Evolutionary conservation across 495 filamentous ascomycete genomes (phyloP), one percentile per base, ranked within the genome.

Genomic region (Chaetomium cochliodes): DNA sequence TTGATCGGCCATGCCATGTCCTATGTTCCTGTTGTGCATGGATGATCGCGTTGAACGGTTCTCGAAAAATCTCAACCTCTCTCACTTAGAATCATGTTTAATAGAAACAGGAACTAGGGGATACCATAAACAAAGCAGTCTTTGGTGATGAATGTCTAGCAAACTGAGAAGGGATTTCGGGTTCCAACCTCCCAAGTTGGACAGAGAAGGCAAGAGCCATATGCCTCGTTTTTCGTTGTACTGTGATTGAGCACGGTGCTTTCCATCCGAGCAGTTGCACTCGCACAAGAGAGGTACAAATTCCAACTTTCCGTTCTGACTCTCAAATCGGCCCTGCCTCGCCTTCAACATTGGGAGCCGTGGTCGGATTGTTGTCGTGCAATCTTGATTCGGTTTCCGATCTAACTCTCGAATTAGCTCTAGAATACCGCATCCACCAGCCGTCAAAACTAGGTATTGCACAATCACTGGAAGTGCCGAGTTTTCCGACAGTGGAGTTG

Each of bases 381-480:
- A 5, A 23, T 16, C 16, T 18, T 15, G 2, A 44, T 44, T 15
- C 6, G 2, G 41, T 44, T 44, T 44, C 16, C 41, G 2, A 44
- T 16, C 9, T 18, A 44, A 44, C 11, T 16, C 2, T 18, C 41
- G 1, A 3, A 1, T 44, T 15, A 3, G 41, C 41, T 18, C 41
- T 18, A 11, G 33, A 8, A 37, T 37, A 44, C 41, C 41, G 41
- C 41, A 18, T 46, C 63, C 56, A 33, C 53, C 37, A 20, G 44
- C 46, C 37, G 6, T 44, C 58, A 39, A 62, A 57, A 23, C 62
- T 46, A 30, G 28, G 28, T 30, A 49, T 33, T 8, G 22, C 22
- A 26, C 44, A 67, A 65, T 68, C 65, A 47, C 47, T 58, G 62
- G 46, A 46, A 16, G 26, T 22, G 49, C 66, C 62, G 62, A 51